Base-by-base conservation (phyloP, 257 asterid species). In the Haberlea rhodopensis region DNA sequence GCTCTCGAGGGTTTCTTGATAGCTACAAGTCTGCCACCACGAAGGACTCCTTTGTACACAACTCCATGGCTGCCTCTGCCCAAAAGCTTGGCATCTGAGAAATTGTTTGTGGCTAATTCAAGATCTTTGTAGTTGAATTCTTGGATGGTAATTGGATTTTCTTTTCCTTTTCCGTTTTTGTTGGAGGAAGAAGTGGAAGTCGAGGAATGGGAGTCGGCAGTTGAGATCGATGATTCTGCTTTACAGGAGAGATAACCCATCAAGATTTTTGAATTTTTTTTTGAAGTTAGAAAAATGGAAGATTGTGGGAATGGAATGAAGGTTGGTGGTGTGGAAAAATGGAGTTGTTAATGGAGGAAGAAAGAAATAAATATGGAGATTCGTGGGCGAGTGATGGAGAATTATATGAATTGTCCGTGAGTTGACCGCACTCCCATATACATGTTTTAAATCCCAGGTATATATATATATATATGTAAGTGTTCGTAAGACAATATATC, bases 21-120 rank as follows among this genome's bases (percentile, higher is more conserved):
- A 61, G 97, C 97, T 3, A 90, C 97, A 48, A 71, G 80, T 4
- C 89, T 84, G 28, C 95, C 97, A 8, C 83, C 65, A 13, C 83
- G 84, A 8, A 90, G 82, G 28, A 85, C 87, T 23, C n/a, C n/a
- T n/a, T n/a, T n/a, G n/a, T n/a, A n/a, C n/a, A n/a, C n/a, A n/a
- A n/a, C n/a, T 91, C 95, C 95, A 68, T 87, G 95, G 84, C 97
- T 89, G 45, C 97, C 97, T 40, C 85, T 71, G 23, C 97, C 97
- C 19, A 90, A 49, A 7, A 90, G 84, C 70, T 80, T 85, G 31
- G 87, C 65, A 5, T 79, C 79, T 5, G 94, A 87, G 80, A 90
- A 90, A 49, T 85, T 85, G 77, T 78, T 79, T 1, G 97, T 87
- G 79, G 95, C 97, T 27, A 82, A 70, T 67, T 85, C 85, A 37